These are phyloP conservation scores for Lecanicillium sp. DNA, from an alignment of 2,329 filamentous ascomycete genomes.

Conservation along the genomic window DNA sequence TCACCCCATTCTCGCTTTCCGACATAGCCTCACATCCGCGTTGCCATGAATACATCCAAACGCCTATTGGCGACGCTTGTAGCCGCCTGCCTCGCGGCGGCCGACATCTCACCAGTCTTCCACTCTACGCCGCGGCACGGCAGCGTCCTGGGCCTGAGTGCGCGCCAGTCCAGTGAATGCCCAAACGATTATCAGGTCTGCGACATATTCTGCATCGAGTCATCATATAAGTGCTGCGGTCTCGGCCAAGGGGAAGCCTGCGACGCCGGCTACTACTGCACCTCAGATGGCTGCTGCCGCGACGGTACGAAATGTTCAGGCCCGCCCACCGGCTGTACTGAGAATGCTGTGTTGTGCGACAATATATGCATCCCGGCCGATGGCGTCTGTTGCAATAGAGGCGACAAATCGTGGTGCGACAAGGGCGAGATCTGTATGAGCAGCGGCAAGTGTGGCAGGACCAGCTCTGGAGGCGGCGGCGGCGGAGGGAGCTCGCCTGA, in stretches of 20 bases:
- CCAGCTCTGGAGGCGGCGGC: background rate
- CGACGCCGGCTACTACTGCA: conserved; percentile 5
- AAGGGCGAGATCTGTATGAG: conserved; percentile 1
- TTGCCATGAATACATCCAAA: no score
- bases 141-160: no score
- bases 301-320: conserved; percentile 2
- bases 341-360: conserved; percentile 4
- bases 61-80: no score
- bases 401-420: conserved; percentile 6
- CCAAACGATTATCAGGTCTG: background rate
- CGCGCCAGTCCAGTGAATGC: background rate
- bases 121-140: no score
- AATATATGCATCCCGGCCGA: conserved; percentile 3
- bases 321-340: conserved; percentile 3
- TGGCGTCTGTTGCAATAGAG: conserved; percentile 5
- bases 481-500: background rate
- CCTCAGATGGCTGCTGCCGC: conserved; percentile 6
- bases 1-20: no score
- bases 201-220: conserved; percentile 5
- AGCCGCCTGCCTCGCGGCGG: no score
- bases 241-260: conserved; percentile 7
- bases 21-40: no score
- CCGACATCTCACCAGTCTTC: no score
- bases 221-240: conserved; percentile 2
- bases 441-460: conserved; percentile 2